Percentiles rank a stretch among this genome's conserved stretches.
Conservation (phyloP, 208 protist species). For the Leishmania tarentolae region DNA sequence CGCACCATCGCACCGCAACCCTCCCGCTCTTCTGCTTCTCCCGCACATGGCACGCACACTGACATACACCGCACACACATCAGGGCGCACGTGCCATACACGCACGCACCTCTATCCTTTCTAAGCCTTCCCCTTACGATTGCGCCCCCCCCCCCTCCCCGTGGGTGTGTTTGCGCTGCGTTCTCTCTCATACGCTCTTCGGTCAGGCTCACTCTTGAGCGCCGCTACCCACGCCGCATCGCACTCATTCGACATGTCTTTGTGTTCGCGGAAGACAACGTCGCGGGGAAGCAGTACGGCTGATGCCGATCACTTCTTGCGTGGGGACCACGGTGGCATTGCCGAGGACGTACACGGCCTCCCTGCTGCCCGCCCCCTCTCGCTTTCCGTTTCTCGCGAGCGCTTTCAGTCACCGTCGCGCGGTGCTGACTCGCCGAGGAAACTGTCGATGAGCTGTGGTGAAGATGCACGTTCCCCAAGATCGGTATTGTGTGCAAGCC, state of each 20-base stretch:
- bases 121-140: not conserved
- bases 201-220: not conserved
- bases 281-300: not conserved
- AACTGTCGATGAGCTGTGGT: not conserved
- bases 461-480: constrained; percentile 7
- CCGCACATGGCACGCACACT: too few relatives aligned
- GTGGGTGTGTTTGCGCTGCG: not conserved
- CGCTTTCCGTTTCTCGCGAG: constrained; percentile 1
- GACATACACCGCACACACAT: too few relatives aligned
- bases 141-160: too few relatives aligned
- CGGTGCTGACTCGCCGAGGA: not conserved
- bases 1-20: not conserved
- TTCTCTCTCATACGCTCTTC: not conserved
- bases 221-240: not conserved
- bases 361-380: constrained; percentile 8
- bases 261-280: not conserved
- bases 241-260: not conserved
- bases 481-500: not conserved
- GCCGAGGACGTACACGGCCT: constrained; percentile 15
- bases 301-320: not conserved
- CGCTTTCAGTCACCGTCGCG: not conserved
- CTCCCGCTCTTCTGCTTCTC: not conserved
- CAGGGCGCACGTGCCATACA: not conserved
- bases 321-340: not conserved
- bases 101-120: not conserved